These are phyloP conservation scores for Sclerotinia nivalis DNA, from an alignment of 2,329 filamentous ascomycete genomes.

Conservation along the genomic window DNA sequence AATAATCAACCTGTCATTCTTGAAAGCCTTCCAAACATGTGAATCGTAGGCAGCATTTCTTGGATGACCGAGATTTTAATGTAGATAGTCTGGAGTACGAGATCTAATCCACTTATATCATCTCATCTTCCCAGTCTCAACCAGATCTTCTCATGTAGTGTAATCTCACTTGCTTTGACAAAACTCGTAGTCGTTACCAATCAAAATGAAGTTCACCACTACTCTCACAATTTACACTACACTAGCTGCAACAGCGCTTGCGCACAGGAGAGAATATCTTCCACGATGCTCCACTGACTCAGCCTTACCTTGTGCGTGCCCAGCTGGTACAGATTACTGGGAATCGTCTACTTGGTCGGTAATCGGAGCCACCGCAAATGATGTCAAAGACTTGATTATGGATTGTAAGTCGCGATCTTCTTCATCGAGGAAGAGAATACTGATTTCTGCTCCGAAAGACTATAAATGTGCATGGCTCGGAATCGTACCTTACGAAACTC, in stretches of 20 bases:
- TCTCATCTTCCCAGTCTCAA: neutral
- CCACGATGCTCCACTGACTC: slow-evolving; percentile 6
- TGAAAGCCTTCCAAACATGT: neutral
- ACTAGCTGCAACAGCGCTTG: neutral
- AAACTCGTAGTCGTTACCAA: neutral
- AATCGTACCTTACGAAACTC: slow-evolving; percentile 7
- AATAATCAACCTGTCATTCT: neutral
- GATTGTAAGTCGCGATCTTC: neutral
- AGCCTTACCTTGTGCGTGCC: neutral
- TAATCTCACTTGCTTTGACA: neutral
- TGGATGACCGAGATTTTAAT: neutral
- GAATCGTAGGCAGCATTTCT: neutral
- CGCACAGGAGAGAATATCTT: neutral
- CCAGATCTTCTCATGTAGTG: neutral
- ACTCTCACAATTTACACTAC: neutral
- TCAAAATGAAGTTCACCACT: neutral
- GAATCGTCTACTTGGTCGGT: slow-evolving; percentile 18
- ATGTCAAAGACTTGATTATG: slow-evolving; percentile 19
- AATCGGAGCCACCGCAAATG: neutral
- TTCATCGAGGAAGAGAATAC: neutral
- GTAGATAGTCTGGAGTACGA: neutral
- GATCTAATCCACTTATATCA: slow-evolving; percentile 1
- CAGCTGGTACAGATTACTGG: slow-evolving; percentile 7
- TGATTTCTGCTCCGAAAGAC: neutral
- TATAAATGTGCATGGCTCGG: slow-evolving; percentile 6